phyloP scores from a whole-genome alignment of 108 stramenopile species.

The Nitzschia sp. region DNA sequence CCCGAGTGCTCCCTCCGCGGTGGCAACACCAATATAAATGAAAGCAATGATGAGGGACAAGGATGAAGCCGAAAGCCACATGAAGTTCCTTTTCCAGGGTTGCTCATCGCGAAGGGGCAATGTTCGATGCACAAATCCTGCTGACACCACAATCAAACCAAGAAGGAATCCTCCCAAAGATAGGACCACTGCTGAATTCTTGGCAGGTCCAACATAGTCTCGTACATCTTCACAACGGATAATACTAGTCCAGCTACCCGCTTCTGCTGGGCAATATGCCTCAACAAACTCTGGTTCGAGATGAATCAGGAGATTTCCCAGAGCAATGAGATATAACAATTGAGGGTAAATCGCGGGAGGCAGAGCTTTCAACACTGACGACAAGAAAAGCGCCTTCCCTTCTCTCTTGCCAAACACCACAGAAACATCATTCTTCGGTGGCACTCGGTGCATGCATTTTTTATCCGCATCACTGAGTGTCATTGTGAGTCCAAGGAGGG shows the following conservation, averaged over 20 bases:
- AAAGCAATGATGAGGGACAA: conserved; percentile 35
- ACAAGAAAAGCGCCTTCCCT: conserved; percentile 42
- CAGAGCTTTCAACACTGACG: conserved; percentile 49
- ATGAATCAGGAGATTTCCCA: conserved; percentile 54
- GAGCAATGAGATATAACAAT: conserved; percentile 62
- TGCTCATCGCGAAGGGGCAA: conserved; percentile 50
- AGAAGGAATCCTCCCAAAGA: conserved; percentile 59
- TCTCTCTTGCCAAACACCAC: conserved; percentile 62
- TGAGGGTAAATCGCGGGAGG: conserved; percentile 65
- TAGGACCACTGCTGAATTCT: conserved; percentile 48
- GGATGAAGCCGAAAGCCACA: conserved; percentile 48
- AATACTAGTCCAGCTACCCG: conserved; percentile 39
- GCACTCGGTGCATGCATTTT: conserved; percentile 73
- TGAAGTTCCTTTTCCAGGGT: conserved; percentile 64
- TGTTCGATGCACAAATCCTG: conserved; percentile 63
- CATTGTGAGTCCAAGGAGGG: conserved; percentile 66
- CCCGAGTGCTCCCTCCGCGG: conserved; percentile 41
- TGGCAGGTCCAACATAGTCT: conserved; percentile 59
- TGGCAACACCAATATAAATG: conserved; percentile 39
- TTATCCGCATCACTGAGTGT: conserved; percentile 52
- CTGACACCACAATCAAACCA: conserved; percentile 56
- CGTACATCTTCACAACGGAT: conserved; percentile 66
- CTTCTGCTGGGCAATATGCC: conserved; percentile 12
- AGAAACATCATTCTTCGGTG: conserved; percentile 77
- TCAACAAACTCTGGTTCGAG: conserved; percentile 37